A percentile compares a stretch with the other conserved stretches of the same genome.
Conservation (phyloP, 768 basidiomycete genomes). For the Tubosaeta sp. region DNA sequence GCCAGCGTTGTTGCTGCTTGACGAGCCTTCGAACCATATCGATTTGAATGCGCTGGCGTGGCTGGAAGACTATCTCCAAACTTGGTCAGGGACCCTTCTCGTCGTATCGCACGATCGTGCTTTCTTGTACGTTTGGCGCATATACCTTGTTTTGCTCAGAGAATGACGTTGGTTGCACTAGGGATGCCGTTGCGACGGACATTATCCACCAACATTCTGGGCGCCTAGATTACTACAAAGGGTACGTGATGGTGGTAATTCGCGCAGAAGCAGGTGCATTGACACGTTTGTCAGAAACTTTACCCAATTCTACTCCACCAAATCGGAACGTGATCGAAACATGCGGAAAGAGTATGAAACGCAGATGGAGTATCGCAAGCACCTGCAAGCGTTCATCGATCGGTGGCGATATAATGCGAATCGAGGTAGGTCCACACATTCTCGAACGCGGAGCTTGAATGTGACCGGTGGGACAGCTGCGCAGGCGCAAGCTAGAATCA, state of each 20-base stretch:
- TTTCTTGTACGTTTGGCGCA: slow-evolving; percentile 60
- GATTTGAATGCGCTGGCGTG: slow-evolving; percentile 96
- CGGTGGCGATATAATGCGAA: slow-evolving; percentile 98
- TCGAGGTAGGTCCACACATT: slow-evolving; percentile 47
- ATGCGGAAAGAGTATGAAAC: slow-evolving; percentile 93
- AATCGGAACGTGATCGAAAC: slow-evolving; percentile 90
- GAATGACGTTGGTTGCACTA: slow-evolving; percentile 23
- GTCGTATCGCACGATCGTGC: slow-evolving; percentile 99
- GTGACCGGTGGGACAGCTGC: slow-evolving; percentile 48
- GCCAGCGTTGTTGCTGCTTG: slow-evolving; percentile 75
- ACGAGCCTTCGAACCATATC: slow-evolving; percentile 97
- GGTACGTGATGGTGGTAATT: slow-evolving; percentile 39
- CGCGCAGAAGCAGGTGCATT: not conserved
- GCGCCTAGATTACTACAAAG: slow-evolving; percentile 96
- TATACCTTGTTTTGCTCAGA: not conserved
- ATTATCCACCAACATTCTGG: slow-evolving; percentile 95
- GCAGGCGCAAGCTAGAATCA: slow-evolving; percentile 81
- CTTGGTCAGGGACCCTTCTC: slow-evolving; percentile 87
- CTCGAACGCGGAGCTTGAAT: slow-evolving; percentile 3
- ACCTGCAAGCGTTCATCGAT: slow-evolving; percentile 97
- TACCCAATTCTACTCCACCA: slow-evolving; percentile 97
- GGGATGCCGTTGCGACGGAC: slow-evolving; percentile 95
- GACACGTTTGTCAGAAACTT: slow-evolving; percentile 63
- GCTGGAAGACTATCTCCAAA: slow-evolving; percentile 96
- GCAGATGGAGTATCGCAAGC: slow-evolving; percentile 92